Conservation (phyloP, 805 yeast genomes). For the Cyberlindnera mississippiensis region DNA sequence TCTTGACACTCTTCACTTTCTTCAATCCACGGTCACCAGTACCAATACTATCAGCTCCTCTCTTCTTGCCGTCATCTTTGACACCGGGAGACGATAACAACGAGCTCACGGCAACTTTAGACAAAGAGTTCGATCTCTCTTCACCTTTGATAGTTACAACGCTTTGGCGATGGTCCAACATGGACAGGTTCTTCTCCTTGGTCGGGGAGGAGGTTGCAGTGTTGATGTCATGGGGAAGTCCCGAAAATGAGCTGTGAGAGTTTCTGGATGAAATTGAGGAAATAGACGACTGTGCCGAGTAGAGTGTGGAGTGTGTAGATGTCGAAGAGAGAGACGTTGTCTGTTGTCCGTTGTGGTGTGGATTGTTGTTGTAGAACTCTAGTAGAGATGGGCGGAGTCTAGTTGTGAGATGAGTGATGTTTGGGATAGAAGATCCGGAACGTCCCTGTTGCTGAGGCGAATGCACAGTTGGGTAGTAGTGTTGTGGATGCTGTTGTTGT, state of each 20-base stretch:
- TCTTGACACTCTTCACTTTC: conserved; percentile 6
- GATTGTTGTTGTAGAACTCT: conserved; percentile 19
- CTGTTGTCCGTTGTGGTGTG: conserved; percentile 3
- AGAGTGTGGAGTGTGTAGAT: conserved; percentile 19
- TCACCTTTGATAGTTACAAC: neutral
- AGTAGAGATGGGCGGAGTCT: conserved; percentile 26
- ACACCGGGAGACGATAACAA: conserved; percentile 18
- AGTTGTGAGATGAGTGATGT: conserved; percentile 15
- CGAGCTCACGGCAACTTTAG: conserved; percentile 22
- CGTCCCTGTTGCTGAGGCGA: conserved; percentile 3
- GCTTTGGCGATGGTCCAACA: neutral
- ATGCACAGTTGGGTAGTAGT: neutral
- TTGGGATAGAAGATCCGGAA: conserved; percentile 15
- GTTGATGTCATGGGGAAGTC: conserved; percentile 3
- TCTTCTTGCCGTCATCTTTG: conserved; percentile 3
- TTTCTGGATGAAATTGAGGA: conserved; percentile 25
- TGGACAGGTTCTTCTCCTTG: neutral
- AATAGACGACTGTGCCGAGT: conserved; percentile 25
- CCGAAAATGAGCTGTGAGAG: conserved; percentile 20
- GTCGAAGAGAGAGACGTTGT: conserved; percentile 21
- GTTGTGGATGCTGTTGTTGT: conserved; percentile 4
- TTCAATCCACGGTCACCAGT: conserved; percentile 4
- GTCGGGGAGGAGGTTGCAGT: neutral
- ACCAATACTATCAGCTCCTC: neutral
- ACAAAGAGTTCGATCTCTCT: neutral